Percentiles rank a stretch among this genome's conserved stretches.
phyloP scores from a whole-genome alignment of 371 early-diverging fungal genomes.

The Circinella umbellata region DNA sequence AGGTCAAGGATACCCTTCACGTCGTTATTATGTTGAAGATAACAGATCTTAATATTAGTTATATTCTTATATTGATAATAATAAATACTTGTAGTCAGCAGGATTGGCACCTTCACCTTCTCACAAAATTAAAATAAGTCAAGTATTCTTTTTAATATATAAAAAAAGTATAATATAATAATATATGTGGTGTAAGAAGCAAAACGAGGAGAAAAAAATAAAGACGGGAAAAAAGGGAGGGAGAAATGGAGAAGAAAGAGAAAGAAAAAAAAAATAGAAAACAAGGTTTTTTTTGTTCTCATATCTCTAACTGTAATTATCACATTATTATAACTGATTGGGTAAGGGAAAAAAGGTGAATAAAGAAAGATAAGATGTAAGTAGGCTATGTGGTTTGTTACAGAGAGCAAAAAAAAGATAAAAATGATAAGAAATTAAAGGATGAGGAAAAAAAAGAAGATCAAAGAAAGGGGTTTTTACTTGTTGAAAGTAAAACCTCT shows the following conservation, averaged over 20 bases:
- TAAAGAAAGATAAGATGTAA: too few relatives aligned
- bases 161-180: not conserved
- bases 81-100: not conserved
- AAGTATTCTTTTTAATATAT: not conserved
- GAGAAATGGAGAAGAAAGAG: not conserved
- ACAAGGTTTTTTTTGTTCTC: too few relatives aligned
- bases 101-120: not conserved
- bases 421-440: too few relatives aligned
- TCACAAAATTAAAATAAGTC: not conserved
- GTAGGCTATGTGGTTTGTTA: too few relatives aligned
- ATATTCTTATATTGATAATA: not conserved
- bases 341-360: too few relatives aligned
- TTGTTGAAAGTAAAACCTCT: constrained; percentile 80
- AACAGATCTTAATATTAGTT: not conserved
- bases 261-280: not conserved
- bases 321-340: too few relatives aligned
- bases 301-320: too few relatives aligned
- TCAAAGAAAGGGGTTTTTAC: constrained; percentile 24
- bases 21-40: constrained; percentile 21
- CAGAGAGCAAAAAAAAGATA: too few relatives aligned
- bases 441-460: not conserved
- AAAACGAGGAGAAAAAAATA: constrained; percentile 1
- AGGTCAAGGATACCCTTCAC: constrained; percentile 32
- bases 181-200: not conserved
- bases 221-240: not conserved